phyloP scores from a whole-genome alignment of 257 asterid species.

The Primulina tabacum region DNA sequence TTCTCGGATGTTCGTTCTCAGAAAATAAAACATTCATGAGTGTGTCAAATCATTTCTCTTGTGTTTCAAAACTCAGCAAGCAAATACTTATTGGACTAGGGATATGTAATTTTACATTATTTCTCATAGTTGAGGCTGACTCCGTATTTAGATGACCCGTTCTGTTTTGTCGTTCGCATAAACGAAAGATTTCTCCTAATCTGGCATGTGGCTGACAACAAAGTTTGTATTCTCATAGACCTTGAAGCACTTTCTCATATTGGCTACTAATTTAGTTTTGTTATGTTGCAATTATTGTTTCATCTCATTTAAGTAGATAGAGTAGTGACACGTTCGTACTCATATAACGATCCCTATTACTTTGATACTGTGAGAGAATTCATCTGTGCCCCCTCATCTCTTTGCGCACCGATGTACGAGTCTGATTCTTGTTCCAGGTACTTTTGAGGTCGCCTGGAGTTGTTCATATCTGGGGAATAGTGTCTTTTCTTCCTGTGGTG shows the following conservation, averaged over 20 bases:
- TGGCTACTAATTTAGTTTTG: not conserved
- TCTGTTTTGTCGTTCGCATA: not conserved
- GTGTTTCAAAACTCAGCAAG: not conserved
- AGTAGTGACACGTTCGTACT: not conserved
- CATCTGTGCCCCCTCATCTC: not conserved
- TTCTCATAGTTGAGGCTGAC: not conserved
- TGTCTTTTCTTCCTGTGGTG: not conserved
- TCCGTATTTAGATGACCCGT: not conserved
- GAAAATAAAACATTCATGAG: not conserved
- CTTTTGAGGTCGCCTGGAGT: not conserved
- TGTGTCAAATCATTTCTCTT: not conserved
- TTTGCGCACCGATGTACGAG: not conserved
- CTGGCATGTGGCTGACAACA: not conserved
- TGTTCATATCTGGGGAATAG: not conserved
- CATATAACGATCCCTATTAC: not conserved
- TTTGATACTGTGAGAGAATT: no score
- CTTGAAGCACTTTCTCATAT: not conserved
- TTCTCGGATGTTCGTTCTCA: slow-evolving; percentile 1
- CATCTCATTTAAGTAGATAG: not conserved
- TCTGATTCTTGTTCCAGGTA: not conserved
- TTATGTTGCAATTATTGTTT: not conserved
- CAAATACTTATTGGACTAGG: not conserved
- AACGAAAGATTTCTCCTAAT: not conserved
- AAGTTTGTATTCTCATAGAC: not conserved
- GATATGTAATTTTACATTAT: not conserved